Conservation (phyloP, 306 rosid genomes). For the Pueraria montana region DNA sequence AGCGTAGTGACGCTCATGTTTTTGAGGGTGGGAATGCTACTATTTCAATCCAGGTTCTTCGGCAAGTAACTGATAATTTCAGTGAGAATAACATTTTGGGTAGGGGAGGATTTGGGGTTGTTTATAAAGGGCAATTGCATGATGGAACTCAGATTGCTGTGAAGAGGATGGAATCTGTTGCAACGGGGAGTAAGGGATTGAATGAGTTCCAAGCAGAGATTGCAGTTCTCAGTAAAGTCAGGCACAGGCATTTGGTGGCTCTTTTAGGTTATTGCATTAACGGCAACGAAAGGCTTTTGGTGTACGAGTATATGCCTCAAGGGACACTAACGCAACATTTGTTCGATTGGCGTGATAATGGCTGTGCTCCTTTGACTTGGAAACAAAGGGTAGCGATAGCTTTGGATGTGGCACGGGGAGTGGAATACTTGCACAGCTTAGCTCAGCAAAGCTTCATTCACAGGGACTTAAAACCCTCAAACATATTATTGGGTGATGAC, state of each 20-base stretch:
- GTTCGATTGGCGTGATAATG: background rate
- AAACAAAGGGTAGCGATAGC: background rate
- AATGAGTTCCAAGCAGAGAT: conserved; percentile 52
- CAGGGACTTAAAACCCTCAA: conserved; percentile 85
- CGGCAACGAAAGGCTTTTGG: background rate
- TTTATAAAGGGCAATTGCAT: conserved; percentile 80
- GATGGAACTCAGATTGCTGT: conserved; percentile 91
- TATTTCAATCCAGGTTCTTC: conserved; percentile 79
- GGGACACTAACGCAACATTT: background rate
- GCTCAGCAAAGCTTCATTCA: conserved; percentile 93
- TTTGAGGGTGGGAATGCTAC: conserved; percentile 69
- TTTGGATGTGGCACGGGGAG: conserved; percentile 54
- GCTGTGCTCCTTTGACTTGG: background rate
- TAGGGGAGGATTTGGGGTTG: conserved; percentile 92
- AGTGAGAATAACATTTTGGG: conserved; percentile 56
- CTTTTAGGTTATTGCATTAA: conserved; percentile 2
- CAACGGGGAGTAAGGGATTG: conserved; percentile 76
- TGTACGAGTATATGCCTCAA: conserved; percentile 34
- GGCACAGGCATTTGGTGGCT: background rate
- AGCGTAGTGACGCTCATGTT: conserved; percentile 59
- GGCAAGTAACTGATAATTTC: conserved; percentile 79
- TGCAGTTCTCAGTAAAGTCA: background rate
- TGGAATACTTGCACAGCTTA: conserved; percentile 84
- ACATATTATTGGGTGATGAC: conserved; percentile 83
- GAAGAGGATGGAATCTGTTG: conserved; percentile 81